A percentile compares a stretch with the other conserved stretches of the same genome.
Conservation (phyloP, 2,329 filamentous ascomycete genomes). For the Penicillium italicum region DNA sequence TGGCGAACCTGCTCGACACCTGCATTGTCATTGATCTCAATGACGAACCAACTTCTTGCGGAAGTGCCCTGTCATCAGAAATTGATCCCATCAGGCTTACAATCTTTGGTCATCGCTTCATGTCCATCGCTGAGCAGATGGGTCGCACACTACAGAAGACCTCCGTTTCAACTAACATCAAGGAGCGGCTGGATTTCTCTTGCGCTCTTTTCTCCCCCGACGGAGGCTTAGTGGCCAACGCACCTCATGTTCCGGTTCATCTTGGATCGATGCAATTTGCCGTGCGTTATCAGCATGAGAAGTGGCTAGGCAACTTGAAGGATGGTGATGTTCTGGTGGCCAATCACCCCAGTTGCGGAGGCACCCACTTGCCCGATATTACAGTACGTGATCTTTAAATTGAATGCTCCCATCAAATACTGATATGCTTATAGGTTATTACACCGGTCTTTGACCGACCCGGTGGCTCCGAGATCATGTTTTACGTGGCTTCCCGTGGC, state of each 20-base stretch:
- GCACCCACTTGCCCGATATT: constrained; percentile 79
- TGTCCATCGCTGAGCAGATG: constrained; percentile 60
- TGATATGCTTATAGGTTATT: constrained; percentile 47
- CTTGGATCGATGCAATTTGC: constrained; percentile 83
- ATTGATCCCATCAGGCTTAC: constrained; percentile 53
- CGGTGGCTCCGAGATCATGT: constrained; percentile 66
- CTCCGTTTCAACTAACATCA: constrained; percentile 64
- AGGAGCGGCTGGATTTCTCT: constrained; percentile 81
- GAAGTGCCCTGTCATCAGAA: constrained; percentile 18
- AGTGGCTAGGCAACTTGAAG: constrained; percentile 74
- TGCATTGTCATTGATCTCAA: constrained; percentile 86
- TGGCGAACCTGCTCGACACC: constrained; percentile 74
- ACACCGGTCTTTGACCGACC: constrained; percentile 68
- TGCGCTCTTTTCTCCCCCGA: constrained; percentile 75
- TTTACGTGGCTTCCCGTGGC: constrained; percentile 75
- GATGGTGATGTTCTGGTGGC: constrained; percentile 78
- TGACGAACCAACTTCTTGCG: constrained; percentile 45
- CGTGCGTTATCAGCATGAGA: constrained; percentile 71
- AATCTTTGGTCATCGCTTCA: constrained; percentile 56
- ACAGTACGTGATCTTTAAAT: constrained; percentile 51
- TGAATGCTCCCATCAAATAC: background rate
- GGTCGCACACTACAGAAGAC: constrained; percentile 56
- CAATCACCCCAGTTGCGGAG: constrained; percentile 80
- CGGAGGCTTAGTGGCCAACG: constrained; percentile 64
- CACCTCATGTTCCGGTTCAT: constrained; percentile 77